Base-by-base conservation (phyloP, 2,329 filamentous ascomycete species). In the Elsinoe arachidis region DNA sequence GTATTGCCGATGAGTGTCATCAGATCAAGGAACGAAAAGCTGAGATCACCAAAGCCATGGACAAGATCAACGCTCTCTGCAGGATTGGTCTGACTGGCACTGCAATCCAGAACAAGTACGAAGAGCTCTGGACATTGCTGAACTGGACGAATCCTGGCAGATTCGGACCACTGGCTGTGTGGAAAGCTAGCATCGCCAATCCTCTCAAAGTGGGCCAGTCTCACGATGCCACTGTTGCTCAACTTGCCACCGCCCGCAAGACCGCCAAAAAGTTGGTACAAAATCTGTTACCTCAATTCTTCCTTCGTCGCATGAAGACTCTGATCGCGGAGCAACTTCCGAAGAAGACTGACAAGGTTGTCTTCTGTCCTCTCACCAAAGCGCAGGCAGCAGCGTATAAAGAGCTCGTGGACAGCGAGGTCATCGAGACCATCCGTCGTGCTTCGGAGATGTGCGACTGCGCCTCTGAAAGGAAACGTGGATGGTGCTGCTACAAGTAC, bases 71-170 rank as follows among this genome's bases (percentile, higher is more conserved):
- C 64, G 84, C 91, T 0, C 80, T 97, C 2, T 97, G 93, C 67
- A 83, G 93, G 34, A 91, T 99, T 60, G 93, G 93, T 0, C 77
- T 99, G 7, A 97, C 91, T 0, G 93, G 93, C 1, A 99, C 93
- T 0, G 92, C 92, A 0, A 96, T 99, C 44, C 93, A 99, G 68
- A 99, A 99, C 71, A 93, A 89, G 63, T 99, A 99, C 69, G 90
- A 96, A 68, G 93, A 99, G 70, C 79, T 99, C 0, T 99, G 92
- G 92, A 95, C 90, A 0, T 77, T 99, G 0, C 76, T 99, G 2
- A 95, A 99, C 68, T 99, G 93, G 93, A 91, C 90, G 0, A 93
- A 95, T 64, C 93, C 93, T 0, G 92, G 90, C 0, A 73, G 71
- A 38, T 79, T 87, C 61, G 83, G 84, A 0, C 81, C 83, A 0